Base-by-base conservation (phyloP, 176 grass and related monocot genomes). In the Neostapfia colusana region DNA sequence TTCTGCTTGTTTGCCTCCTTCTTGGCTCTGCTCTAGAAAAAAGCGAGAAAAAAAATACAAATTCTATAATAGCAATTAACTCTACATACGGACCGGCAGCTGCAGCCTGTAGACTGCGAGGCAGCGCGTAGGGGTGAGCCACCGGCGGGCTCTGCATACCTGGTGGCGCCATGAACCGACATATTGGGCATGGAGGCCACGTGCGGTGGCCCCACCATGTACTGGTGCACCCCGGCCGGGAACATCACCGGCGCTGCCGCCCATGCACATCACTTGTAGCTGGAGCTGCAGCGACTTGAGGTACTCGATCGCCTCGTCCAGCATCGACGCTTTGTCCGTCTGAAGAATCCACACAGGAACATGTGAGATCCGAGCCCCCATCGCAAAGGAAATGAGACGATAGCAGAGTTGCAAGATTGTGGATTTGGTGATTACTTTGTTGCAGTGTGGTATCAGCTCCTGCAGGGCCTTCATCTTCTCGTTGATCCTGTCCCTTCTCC, bases 401-500 rank as follows among this genome's bases (percentile, higher is more conserved):
- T 28, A 72, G 4, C 15, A 37, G 57, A 21, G 3, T 11, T 73
- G 56, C 48, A 5, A 82, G 25, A 43, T 38, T 75, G n/a, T 53
- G 1, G 58, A 24, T 67, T 38, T 54, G n/a, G 28, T 25, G 6
- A 35, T 35, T 81, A 97, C 94, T 63, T 93, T 92, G 84, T 92
- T 97, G 82, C 89, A 93, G 82, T 92, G 79, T 61, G 95, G 95
- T 50, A 97, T 89, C 72, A 97, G 91, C 44, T 97, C 89, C 61
- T 93, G 91, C 59, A 97, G 62, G n/a, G 91, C 91, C 67, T 89
- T 97, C 91, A 97, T 93, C 76, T 97, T 97, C 82, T 90, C 79
- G 37, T 97, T 97, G 64, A 97, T 97, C 38, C 91, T 89, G 65
- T 97, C 91, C 51, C 95, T 86, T 86, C 95, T 84, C 61, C 84